Evolutionary conservation across 148 eudicot genomes (phyloP).

Genomic region (Mesembryanthemum crystallinum): DNA sequence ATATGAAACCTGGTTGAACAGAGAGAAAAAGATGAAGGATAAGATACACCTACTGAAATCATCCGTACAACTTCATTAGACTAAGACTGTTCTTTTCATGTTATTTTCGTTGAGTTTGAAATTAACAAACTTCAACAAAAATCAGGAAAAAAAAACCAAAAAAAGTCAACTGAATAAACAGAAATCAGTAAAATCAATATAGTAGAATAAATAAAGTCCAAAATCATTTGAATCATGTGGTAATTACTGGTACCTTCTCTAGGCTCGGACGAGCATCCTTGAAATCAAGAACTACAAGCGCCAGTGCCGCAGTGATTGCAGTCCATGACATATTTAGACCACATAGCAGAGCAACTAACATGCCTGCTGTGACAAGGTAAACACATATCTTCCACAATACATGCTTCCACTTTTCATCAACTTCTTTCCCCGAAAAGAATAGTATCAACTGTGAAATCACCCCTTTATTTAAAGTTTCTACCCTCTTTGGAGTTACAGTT

Average conservation of each 20-base stretch:
- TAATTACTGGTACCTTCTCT: conserved; percentile 52
- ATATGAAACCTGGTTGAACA: conserved; percentile 64
- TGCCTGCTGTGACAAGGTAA: conserved; percentile 69
- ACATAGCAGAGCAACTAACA: conserved; percentile 62
- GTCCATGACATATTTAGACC: conserved; percentile 95
- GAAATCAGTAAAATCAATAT: too few relatives aligned
- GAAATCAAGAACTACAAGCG: conserved; percentile 84
- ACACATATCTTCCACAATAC: conserved; percentile 76
- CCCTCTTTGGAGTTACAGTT: conserved; percentile 20
- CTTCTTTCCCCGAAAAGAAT: conserved; percentile 18
- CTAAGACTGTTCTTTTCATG: too few relatives aligned
- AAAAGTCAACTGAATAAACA: too few relatives aligned
- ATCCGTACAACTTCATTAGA: neutral
- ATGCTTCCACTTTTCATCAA: conserved; percentile 46
- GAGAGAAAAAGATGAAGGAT: conserved; percentile 4
- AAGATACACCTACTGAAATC: neutral
- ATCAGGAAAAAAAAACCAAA: too few relatives aligned
- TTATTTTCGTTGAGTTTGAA: too few relatives aligned
- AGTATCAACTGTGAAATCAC: conserved; percentile 15
- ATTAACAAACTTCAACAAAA: too few relatives aligned
- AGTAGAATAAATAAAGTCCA: too few relatives aligned
- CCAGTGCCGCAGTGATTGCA: conserved; percentile 87
- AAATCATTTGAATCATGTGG: neutral
- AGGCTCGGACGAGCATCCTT: conserved; percentile 62
- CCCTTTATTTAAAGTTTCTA: conserved; percentile 22